These are phyloP conservation scores for Fraxinus anomala DNA, from an alignment of 257 asterid genomes.

Conservation along the genomic window DNA sequence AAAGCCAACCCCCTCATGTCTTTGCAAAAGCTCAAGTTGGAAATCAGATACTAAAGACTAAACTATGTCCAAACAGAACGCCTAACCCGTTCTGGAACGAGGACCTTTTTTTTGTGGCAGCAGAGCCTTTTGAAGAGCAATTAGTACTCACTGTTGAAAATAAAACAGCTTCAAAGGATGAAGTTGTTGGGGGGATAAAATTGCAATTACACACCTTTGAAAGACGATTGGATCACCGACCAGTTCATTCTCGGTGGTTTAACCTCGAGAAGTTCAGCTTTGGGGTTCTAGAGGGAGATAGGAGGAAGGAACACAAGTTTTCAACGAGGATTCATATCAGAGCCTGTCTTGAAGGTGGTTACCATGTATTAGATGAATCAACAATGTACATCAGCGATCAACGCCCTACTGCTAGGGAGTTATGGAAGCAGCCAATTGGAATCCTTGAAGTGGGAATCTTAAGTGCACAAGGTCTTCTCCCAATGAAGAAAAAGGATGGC, in stretches of 20 bases:
- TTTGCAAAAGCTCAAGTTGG: constrained; percentile 75
- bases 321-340: constrained; percentile 61
- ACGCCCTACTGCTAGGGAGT: constrained; percentile 62
- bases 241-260: constrained; percentile 61
- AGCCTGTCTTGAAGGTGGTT: constrained; percentile 66
- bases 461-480: constrained; percentile 55
- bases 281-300: constrained; percentile 61
- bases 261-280: constrained; percentile 60
- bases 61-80: constrained; percentile 46
- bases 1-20: constrained; percentile 54
- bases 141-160: constrained; percentile 55
- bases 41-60: constrained; percentile 63
- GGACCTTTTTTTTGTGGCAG: constrained; percentile 66
- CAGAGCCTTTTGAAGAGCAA: constrained; percentile 81
- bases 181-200: constrained; percentile 47
- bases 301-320: constrained; percentile 57
- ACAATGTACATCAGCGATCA: constrained; percentile 66
- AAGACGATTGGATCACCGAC: constrained; percentile 59
- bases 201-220: constrained; percentile 48
- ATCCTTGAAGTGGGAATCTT: constrained; percentile 67
- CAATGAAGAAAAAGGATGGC: constrained; percentile 50
- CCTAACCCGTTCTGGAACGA: constrained; percentile 73
- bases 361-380: constrained; percentile 73
- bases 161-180: constrained; percentile 47
- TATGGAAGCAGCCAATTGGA: constrained; percentile 70